Evolutionary conservation across 345 rosid species (phyloP), one percentile per base, ranked within the genome.

Genomic region (Stellera chamaejasme): DNA sequence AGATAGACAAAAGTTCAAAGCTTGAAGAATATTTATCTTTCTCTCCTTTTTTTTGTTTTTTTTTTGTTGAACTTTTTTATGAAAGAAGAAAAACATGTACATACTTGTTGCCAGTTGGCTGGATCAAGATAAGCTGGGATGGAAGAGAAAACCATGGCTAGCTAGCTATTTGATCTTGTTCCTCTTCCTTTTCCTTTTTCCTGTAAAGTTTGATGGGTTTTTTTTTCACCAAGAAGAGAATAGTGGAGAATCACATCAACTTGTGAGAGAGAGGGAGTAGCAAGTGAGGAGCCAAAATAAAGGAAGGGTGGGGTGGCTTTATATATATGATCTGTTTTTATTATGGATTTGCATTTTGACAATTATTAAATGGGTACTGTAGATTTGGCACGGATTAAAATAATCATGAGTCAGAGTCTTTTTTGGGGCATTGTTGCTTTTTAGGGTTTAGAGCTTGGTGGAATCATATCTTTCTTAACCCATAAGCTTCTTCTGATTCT

Each of bases 81-180:
- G 11, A 60, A 52, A 13, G 19, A 54, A 44, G 41, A 63, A 55
- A 63, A 66, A 74, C 1, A 19, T 19, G 61, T 1, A 58, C 85
- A 64, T 78, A 88, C 96, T 70, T 83, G 96, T 58, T 84, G 97
- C 97, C 97, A 93, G 87, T 89, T 89, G 80, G 88, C 67, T 56
- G 91, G 96, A 87, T 89, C 99, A 79, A 87, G 94, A 79, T 93
- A 89, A 77, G 94, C 77, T 74, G 95, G 92, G 60, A 89, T 74
- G 64, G 99, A 84, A 48, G 97, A 65, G 63, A 81, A 93, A 79
- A 78, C 94, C 99, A 93, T 93, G 65, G 75, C 63, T 66, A 56
- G 75, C 63, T 66, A 56, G 11, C 32, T 15, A 52, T 14, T 66
- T 43, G 25, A 11, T 45, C 58, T 57, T 54, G 58, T 48, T 68